phyloP scores from a whole-genome alignment of 2,329 filamentous ascomycete genomes.

The Alternaria alternata region DNA sequence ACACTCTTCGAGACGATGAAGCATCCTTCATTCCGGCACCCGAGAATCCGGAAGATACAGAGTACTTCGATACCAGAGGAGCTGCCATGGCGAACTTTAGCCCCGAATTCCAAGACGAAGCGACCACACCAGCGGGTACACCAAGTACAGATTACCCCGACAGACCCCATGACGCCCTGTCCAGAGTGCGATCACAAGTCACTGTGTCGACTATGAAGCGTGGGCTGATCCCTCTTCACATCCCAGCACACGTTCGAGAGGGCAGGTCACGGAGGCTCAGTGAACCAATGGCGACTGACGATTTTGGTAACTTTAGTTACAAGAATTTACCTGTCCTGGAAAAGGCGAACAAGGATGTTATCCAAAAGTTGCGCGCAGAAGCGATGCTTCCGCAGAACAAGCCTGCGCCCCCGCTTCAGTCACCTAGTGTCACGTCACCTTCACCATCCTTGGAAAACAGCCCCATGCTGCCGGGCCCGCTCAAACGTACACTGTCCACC shows the following conservation, averaged over 20 bases:
- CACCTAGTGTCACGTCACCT: slow-evolving; percentile 59
- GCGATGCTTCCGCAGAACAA: slow-evolving; percentile 76
- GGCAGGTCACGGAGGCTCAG: slow-evolving; percentile 86
- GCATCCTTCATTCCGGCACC: slow-evolving; percentile 93
- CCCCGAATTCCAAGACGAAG: slow-evolving; percentile 91
- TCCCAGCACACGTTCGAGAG: slow-evolving; percentile 94
- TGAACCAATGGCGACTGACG: slow-evolving; percentile 86
- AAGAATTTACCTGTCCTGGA: slow-evolving; percentile 97
- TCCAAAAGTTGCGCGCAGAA: slow-evolving; percentile 92
- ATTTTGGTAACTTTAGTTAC: slow-evolving; percentile 96
- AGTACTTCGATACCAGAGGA: slow-evolving; percentile 94
- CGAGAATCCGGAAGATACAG: slow-evolving; percentile 95
- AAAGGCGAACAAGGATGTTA: slow-evolving; percentile 98
- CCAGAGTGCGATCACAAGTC: slow-evolving; percentile 85
- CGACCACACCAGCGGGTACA: slow-evolving; percentile 73
- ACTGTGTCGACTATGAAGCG: slow-evolving; percentile 84
- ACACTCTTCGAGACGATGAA: slow-evolving; percentile 89
- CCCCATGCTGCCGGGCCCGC: slow-evolving; percentile 78
- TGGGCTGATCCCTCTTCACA: slow-evolving; percentile 92
- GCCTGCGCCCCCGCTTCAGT: slow-evolving; percentile 51
- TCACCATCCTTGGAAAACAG: slow-evolving; percentile 81
- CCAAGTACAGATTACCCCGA: slow-evolving; percentile 82
- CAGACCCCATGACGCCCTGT: slow-evolving; percentile 92
- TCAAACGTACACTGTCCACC: slow-evolving; percentile 84
- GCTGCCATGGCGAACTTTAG: slow-evolving; percentile 92